A percentile compares a stretch with the other conserved stretches of the same genome.
Conservation (phyloP, 257 asterid genomes). For the Nemophila menziesii region DNA sequence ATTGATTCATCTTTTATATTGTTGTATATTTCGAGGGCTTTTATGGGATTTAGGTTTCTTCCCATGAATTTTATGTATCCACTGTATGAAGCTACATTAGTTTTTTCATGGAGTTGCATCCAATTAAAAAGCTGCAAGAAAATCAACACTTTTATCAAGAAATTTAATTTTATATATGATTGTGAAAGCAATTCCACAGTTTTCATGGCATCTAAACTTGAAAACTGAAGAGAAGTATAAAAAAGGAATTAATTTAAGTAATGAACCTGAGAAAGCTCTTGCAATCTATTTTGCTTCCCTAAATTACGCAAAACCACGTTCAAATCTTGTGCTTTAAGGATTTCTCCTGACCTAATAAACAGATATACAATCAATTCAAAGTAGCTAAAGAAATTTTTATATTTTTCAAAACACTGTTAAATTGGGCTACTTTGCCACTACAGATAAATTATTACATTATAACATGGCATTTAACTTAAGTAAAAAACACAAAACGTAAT, state of each 20-base stretch:
- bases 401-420: too few species aligned
- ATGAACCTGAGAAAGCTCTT: slow-evolving; percentile 71
- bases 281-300: slow-evolving; percentile 54
- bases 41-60: slow-evolving; percentile 42
- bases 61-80: slow-evolving; percentile 72
- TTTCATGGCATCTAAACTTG: neutral
- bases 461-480: too few species aligned
- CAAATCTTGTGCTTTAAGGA: slow-evolving; percentile 58
- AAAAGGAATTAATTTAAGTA: slow-evolving; percentile 1
- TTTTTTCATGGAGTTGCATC: slow-evolving; percentile 77
- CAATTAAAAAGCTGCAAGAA: slow-evolving; percentile 80
- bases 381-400: too few species aligned
- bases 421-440: too few species aligned
- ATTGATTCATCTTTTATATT: slow-evolving; percentile 50
- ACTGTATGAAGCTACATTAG: slow-evolving; percentile 79
- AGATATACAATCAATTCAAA: slow-evolving; percentile 3
- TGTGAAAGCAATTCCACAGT: neutral
- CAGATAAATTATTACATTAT: too few species aligned
- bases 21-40: slow-evolving; percentile 61
- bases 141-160: slow-evolving; percentile 1
- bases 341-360: slow-evolving; percentile 54
- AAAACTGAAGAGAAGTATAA: neutral
- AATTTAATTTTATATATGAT: too few species aligned
- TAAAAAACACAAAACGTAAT: too few species aligned
- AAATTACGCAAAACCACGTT: slow-evolving; percentile 76